These are phyloP conservation scores for Mrakia hoshinonis DNA, from an alignment of 768 basidiomycete genomes.

Conservation along the genomic window DNA sequence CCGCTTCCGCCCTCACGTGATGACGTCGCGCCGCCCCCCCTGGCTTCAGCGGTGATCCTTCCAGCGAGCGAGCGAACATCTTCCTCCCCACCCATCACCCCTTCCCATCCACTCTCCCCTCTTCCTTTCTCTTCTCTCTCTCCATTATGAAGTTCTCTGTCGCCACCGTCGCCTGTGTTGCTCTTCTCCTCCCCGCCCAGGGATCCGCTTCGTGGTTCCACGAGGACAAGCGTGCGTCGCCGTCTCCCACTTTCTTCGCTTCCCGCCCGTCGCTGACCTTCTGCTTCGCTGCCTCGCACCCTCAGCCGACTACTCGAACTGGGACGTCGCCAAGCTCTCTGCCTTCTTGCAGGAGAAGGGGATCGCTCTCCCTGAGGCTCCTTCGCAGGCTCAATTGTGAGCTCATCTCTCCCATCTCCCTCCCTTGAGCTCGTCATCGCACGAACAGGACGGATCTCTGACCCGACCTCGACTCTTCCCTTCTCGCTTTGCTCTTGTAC, in stretches of 20 bases:
- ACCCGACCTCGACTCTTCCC: background rate
- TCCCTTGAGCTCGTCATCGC: background rate
- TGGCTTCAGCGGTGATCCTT: no score
- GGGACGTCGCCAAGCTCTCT: conserved; percentile 24
- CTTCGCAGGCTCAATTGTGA: conserved; percentile 17
- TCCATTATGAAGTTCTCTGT: conserved; percentile 24
- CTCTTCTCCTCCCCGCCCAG: conserved; percentile 20
- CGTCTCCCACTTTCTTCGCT: background rate
- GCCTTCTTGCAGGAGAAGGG: conserved; percentile 22
- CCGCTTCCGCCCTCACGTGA: no score
- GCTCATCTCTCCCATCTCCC: background rate
- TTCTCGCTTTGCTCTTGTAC: conserved; percentile 15
- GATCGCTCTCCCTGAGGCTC: conserved; percentile 9
- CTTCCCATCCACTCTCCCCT: background rate
- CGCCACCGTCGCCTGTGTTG: conserved; percentile 20
- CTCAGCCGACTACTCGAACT: conserved; percentile 19
- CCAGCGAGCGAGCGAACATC: background rate
- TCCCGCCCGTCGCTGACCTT: background rate
- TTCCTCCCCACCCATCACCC: background rate
- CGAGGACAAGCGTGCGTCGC: conserved; percentile 26
- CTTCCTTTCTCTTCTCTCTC: background rate
- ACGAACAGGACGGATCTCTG: background rate
- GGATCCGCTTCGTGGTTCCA: conserved; percentile 19
- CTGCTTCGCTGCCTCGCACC: background rate
- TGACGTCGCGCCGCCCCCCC: no score